Evolutionary conservation across 2,329 filamentous ascomycete genomes (phyloP), one percentile per base, ranked within the genome.

Genomic region (Colletotrichum karsti): DNA sequence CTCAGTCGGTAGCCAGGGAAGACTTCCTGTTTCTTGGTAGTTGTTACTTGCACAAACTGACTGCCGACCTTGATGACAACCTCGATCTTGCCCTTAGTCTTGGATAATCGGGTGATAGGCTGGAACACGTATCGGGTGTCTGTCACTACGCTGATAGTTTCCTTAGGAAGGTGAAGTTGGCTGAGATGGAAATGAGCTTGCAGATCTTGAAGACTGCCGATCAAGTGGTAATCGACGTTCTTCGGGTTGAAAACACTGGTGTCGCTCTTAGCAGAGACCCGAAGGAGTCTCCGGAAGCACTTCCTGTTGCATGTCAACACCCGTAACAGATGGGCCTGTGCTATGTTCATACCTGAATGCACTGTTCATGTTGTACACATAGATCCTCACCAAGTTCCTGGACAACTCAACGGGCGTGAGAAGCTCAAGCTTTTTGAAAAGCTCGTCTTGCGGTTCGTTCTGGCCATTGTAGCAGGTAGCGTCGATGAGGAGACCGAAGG

Each of bases 321-420:
- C 22, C n/a, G 6, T 24, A 6, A 42, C 20, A 35, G 4, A 26
- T 35, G 10, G 33, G 30, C 22, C 10, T 26, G 13, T 20, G 30
- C 30, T 20, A 30, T 63, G 15, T 30, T 33, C 81, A 69, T 78
- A 87, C 85, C 87, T 85, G 76, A 91, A 92, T 10, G 89, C 86
- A 73, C 88, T 91, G 73, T 92, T 92, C 90, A 92, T 92, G 74
- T 92, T 92, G 77, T 92, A 92, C 15, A 92, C 83, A 71, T 92
- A 92, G 42, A 91, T 84, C 39, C 89, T 84, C 1, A 86, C 82
- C 4, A 92, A 79, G 67, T 90, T 87, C 57, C 83, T 83, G 2
- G 86, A 83, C 48, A 92, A 76, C 72, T 92, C 90, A 0, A 83
- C 83, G 0, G 90, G 90, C 4, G 88, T 89, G 3, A 92, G 82